Evolutionary conservation across 805 yeast species (phyloP).

Genomic region (Huiozyma sinensis): DNA sequence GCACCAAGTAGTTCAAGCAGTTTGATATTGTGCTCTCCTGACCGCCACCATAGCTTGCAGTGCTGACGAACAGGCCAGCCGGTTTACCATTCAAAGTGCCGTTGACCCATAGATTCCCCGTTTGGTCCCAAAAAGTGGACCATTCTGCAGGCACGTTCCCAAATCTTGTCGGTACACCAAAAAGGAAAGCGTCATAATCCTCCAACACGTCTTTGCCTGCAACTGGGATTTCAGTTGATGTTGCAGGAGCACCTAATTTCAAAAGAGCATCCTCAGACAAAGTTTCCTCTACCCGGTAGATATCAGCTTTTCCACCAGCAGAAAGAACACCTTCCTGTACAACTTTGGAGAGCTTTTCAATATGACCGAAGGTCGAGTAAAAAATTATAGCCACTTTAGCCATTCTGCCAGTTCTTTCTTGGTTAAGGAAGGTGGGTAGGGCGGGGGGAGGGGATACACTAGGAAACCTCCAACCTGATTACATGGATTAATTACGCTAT

Average conservation of each 20-base stretch:
- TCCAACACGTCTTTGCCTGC: constrained; percentile 47
- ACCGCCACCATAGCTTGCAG: constrained; percentile 71
- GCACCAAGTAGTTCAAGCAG: constrained; percentile 48
- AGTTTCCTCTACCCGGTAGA: constrained; percentile 73
- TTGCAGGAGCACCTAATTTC: constrained; percentile 55
- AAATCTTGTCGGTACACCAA: constrained; percentile 74
- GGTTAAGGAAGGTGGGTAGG: too few species aligned
- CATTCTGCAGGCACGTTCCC: constrained; percentile 72
- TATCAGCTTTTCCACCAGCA: constrained; percentile 57
- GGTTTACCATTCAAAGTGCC: constrained; percentile 65
- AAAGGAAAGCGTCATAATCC: constrained; percentile 60
- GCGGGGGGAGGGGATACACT: too few species aligned
- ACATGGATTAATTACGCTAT: too few species aligned
- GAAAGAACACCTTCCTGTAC: constrained; percentile 57
- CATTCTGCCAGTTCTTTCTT: constrained; percentile 7
- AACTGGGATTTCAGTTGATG: constrained; percentile 41
- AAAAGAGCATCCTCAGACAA: constrained; percentile 47
- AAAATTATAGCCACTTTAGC: constrained; percentile 39
- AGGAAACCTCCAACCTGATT: too few species aligned
- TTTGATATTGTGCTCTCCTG: constrained; percentile 61
- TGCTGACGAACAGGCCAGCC: constrained; percentile 60
- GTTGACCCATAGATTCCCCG: constrained; percentile 66
- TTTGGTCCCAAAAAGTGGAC: constrained; percentile 63
- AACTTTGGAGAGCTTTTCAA: constrained; percentile 54
- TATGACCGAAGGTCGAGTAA: constrained; percentile 75